A percentile compares a stretch with the other conserved stretches of the same genome.
These are phyloP conservation scores for Syncephalastrum monosporum DNA, from an alignment of 371 early-diverging fungal species.

Conservation along the genomic window DNA sequence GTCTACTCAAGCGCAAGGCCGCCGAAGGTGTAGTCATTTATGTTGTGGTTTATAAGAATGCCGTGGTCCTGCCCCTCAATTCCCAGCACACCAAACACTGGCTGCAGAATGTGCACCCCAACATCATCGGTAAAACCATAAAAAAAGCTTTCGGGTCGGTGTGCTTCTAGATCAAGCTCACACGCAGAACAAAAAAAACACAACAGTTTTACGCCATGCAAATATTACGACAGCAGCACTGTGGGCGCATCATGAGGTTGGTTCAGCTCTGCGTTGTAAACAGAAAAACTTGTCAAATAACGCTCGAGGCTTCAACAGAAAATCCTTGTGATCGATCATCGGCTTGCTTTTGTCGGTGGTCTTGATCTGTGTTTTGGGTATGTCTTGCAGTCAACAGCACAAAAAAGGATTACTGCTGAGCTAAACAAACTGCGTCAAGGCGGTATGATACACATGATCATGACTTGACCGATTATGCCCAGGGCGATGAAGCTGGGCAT, in stretches of 20 bases:
- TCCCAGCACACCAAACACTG: constrained; percentile 81
- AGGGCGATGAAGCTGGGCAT: constrained; percentile 23
- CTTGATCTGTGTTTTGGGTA: constrained; percentile 88
- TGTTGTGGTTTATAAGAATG: constrained; percentile 86
- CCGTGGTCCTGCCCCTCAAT: constrained; percentile 70
- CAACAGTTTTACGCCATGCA: constrained; percentile 70
- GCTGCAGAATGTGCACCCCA: constrained; percentile 73
- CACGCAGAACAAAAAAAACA: constrained; percentile 24
- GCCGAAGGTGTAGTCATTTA: constrained; percentile 83
- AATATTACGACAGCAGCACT: constrained; percentile 64
- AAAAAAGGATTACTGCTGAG: too few relatives aligned
- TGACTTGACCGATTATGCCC: constrained; percentile 66
- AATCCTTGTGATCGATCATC: constrained; percentile 81
- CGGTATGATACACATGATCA: constrained; percentile 85
- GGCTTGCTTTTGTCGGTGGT: constrained; percentile 89
- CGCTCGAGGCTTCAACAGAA: constrained; percentile 50
- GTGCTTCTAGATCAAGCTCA: too few relatives aligned
- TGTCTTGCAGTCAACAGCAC: not conserved
- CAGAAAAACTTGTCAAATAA: too few relatives aligned
- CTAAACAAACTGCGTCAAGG: constrained; percentile 28
- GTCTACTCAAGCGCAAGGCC: constrained; percentile 81
- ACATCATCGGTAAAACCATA: constrained; percentile 58
- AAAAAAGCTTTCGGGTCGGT: constrained; percentile 1
- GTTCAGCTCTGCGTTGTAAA: too few relatives aligned
- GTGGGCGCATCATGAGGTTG: constrained; percentile 77